Conservation (phyloP, 2,329 filamentous ascomycete species). For the Trematosphaeria pertusa region DNA sequence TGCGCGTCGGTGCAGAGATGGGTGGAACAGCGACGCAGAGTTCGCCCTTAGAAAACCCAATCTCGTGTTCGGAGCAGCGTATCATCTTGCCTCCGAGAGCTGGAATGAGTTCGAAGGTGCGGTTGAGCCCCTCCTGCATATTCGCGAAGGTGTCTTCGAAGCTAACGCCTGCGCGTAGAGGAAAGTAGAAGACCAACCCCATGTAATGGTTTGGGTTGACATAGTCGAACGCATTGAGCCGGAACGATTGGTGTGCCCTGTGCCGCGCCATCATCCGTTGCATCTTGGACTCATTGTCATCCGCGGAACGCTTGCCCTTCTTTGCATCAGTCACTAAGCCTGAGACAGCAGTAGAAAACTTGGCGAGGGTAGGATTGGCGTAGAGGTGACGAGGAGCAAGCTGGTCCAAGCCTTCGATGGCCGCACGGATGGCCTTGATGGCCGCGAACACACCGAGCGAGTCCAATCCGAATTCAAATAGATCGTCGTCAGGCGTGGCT, state of each 20-base stretch:
- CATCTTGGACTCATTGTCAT: constrained; percentile 6
- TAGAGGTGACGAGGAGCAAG: constrained; percentile 48
- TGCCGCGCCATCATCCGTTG: constrained; percentile 16
- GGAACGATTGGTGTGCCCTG: constrained; percentile 37
- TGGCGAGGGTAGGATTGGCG: constrained; percentile 34
- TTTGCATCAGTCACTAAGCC: constrained; percentile 2
- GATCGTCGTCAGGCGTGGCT: constrained; percentile 32
- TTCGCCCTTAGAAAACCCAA: constrained; percentile 37
- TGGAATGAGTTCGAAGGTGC: constrained; percentile 47
- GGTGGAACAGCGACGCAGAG: constrained; percentile 27
- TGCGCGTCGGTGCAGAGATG: constrained; percentile 4
- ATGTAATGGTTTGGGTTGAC: constrained; percentile 39
- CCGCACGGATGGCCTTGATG: constrained; percentile 40
- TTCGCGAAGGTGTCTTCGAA: constrained; percentile 40
- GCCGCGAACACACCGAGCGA: constrained; percentile 38
- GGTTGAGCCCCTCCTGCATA: constrained; percentile 45
- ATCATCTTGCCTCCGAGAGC: constrained; percentile 48
- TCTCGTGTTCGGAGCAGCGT: constrained; percentile 31
- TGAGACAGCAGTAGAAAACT: constrained; percentile 29
- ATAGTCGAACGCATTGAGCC: constrained; percentile 42
- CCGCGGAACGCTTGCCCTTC: background rate
- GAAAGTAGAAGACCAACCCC: constrained; percentile 46
- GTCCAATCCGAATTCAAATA: constrained; percentile 44
- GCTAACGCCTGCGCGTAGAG: constrained; percentile 29
- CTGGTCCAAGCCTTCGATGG: constrained; percentile 31